A percentile compares a stretch with the other conserved stretches of the same genome.
phyloP scores from a whole-genome alignment of 805 yeast species.

The Middelhovenomyces tepae region DNA sequence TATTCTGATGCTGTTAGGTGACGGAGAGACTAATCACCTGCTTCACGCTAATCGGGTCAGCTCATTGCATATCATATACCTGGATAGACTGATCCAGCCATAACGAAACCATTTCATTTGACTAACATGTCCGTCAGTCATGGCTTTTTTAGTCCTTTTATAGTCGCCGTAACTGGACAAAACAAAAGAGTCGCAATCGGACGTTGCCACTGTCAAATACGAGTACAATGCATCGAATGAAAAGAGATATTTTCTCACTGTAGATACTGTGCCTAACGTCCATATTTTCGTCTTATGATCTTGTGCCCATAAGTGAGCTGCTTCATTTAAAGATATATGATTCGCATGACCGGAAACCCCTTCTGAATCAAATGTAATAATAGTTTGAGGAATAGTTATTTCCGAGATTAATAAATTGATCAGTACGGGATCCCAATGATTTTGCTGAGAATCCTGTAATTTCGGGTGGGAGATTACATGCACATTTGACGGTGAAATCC shows the following conservation, averaged over 20 bases:
- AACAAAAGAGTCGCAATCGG: conserved; percentile 10
- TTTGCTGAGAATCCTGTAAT: conserved; percentile 63
- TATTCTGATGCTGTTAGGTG: too few species aligned
- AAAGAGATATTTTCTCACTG: conserved; percentile 29
- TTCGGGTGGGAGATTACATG: conserved; percentile 38
- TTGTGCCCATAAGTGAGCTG: conserved; percentile 16
- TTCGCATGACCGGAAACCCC: conserved; percentile 90
- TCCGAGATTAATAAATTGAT: conserved; percentile 33
- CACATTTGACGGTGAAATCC: conserved; percentile 35
- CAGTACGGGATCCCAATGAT: conserved; percentile 47
- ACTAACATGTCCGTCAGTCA: conserved; percentile 73
- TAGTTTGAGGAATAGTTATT: conserved; percentile 27
- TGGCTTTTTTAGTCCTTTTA: conserved; percentile 47
- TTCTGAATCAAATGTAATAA: conserved; percentile 69
- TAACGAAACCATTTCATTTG: conserved; percentile 96
- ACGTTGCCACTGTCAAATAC: conserved; percentile 12
- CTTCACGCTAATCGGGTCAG: conserved; percentile 24
- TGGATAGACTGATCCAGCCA: conserved; percentile 72
- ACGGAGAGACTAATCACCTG: too few species aligned
- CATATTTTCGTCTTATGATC: conserved; percentile 15
- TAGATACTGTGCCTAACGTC: conserved; percentile 26
- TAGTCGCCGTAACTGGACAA: conserved; percentile 16
- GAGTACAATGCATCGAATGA: conserved; percentile 26
- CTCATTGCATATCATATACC: conserved; percentile 73
- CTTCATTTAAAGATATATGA: conserved; percentile 39